These are phyloP conservation scores for Lagenidium giganteum DNA, from an alignment of 352 stramenopile genomes.

Conservation along the genomic window DNA sequence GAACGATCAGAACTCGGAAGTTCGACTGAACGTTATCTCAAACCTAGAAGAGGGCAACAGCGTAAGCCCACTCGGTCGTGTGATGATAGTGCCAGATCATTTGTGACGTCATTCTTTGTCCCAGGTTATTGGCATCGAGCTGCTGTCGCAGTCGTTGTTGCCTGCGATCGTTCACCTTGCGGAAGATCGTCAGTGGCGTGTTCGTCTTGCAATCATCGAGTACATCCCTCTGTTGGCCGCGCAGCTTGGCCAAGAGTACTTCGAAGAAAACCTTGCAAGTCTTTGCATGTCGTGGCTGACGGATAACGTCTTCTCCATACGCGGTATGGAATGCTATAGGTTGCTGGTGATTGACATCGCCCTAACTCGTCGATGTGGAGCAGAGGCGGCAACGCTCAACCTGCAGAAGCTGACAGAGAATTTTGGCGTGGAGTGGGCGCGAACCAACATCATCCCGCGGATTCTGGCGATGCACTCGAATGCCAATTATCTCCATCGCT, in stretches of 20 bases:
- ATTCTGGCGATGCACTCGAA: slow-evolving; percentile 93
- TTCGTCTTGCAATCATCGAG: slow-evolving; percentile 98
- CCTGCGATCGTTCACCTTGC: slow-evolving; percentile 97
- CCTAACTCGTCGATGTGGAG: background rate
- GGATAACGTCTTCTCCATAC: slow-evolving; percentile 97
- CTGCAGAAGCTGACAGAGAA: slow-evolving; percentile 91
- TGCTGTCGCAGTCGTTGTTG: slow-evolving; percentile 95
- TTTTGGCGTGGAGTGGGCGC: slow-evolving; percentile 96
- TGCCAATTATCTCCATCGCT: slow-evolving; percentile 91
- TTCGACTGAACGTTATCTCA: slow-evolving; percentile 98
- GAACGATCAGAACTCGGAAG: slow-evolving; percentile 96
- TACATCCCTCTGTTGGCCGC: slow-evolving; percentile 96
- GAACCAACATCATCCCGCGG: slow-evolving; percentile 90
- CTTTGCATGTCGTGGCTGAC: slow-evolving; percentile 97
- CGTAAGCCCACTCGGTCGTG: slow-evolving; percentile 22
- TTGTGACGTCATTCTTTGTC: background rate
- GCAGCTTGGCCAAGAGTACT: slow-evolving; percentile 95
- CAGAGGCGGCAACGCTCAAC: slow-evolving; percentile 94
- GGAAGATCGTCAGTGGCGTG: slow-evolving; percentile 98
- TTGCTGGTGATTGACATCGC: background rate
- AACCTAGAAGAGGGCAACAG: slow-evolving; percentile 95
- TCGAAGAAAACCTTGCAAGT: slow-evolving; percentile 92
- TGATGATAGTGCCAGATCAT: background rate
- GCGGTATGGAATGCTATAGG: slow-evolving; percentile 29
- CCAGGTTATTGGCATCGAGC: slow-evolving; percentile 96